phyloP scores from a whole-genome alignment of 345 rosid species.

The Eucalyptus pauciflora region DNA sequence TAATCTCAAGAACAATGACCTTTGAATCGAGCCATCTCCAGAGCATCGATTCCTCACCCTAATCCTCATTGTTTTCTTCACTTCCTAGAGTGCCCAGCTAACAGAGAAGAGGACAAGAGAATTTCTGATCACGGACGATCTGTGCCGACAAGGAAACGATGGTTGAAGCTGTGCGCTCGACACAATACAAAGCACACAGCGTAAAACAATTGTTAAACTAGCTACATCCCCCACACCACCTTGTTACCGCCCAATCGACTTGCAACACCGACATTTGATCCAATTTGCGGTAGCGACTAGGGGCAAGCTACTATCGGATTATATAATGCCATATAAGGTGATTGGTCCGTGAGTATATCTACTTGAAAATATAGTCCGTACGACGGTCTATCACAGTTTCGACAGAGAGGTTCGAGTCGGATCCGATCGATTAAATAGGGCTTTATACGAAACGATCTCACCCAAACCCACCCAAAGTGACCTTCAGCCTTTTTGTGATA shows the following conservation, averaged over 20 bases:
- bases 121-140: no score
- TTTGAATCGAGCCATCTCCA: not conserved
- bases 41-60: not conserved
- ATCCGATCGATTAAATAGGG: not conserved
- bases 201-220: not conserved
- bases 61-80: not conserved
- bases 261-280: not conserved
- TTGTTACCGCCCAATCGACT: not conserved
- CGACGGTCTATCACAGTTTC: fast-evolving
- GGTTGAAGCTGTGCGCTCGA: not conserved
- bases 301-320: not conserved
- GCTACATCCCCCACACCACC: not conserved
- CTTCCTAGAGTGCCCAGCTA: not conserved
- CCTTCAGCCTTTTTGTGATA: not conserved
- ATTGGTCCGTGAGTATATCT: not conserved
- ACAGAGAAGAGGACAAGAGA: not conserved
- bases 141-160: no score
- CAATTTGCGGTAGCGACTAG: not conserved
- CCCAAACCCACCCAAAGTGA: not conserved
- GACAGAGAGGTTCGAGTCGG: fast-evolving
- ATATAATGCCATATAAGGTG: not conserved
- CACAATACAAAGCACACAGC: not conserved
- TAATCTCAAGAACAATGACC: not conserved
- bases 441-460: not conserved
- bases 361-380: not conserved